Conservation (phyloP, 176 grass and related monocot species). For the Dendrocalamus sinicus region DNA sequence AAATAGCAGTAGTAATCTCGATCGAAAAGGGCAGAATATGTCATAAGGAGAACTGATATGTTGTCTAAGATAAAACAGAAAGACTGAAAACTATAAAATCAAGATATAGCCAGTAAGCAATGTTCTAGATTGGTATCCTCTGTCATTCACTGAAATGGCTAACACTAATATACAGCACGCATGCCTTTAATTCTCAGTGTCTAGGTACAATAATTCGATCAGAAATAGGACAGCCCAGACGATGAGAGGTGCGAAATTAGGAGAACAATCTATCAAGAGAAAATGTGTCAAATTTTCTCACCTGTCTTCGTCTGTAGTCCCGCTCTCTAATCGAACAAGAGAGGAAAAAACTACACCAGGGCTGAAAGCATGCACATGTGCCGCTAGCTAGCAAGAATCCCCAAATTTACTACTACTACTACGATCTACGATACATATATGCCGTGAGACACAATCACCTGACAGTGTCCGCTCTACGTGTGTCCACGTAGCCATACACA, state of each 20-base stretch:
- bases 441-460: not conserved
- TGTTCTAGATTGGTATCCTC: not conserved
- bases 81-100: not conserved
- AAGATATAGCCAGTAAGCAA: not conserved
- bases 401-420: not conserved
- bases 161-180: not conserved
- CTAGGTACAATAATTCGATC: constrained; percentile 11
- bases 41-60: not conserved
- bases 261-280: not conserved
- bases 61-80: not conserved
- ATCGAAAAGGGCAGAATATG: not conserved
- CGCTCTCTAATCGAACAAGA: not conserved
- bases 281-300: not conserved
- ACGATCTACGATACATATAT: not conserved
- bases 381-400: not conserved
- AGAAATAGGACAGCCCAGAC: constrained; percentile 33
- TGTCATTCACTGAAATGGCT: not conserved
- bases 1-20: not conserved
- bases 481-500: not conserved
- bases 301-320: constrained; percentile 39
- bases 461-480: not conserved
- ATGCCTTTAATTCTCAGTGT: not conserved
- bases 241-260: constrained; percentile 40
- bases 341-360: not conserved
- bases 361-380: not conserved